These are phyloP conservation scores for Magnolia officinalis DNA, from an alignment of 164 flowering plant species.

Conservation along the genomic window DNA sequence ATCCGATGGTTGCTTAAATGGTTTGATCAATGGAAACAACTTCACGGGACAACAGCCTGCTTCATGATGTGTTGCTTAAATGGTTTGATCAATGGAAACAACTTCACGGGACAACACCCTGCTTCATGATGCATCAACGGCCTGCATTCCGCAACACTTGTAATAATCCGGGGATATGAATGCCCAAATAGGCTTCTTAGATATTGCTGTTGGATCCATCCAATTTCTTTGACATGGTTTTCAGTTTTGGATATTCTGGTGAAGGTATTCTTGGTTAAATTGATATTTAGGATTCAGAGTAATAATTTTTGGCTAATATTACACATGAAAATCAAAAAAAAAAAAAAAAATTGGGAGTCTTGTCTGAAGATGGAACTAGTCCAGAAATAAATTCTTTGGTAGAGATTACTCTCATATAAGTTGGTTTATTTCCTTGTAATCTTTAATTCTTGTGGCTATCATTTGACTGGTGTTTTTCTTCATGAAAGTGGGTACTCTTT, in stretches of 20 bases:
- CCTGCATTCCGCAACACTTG: no score
- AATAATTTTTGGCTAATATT: background rate
- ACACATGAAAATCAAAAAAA: background rate
- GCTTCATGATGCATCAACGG: background rate
- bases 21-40: no score
- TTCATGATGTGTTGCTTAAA: no score
- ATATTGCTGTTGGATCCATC: background rate
- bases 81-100: slow-evolving; percentile 2
- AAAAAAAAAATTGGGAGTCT: background rate
- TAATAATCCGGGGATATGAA: background rate
- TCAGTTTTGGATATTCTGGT: background rate
- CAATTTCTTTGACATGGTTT: background rate
- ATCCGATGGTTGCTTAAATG: slow-evolving; percentile 25
- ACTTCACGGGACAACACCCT: background rate
- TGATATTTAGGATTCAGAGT: background rate
- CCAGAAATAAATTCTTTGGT: background rate
- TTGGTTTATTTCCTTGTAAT: no score
- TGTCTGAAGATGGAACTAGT: background rate
- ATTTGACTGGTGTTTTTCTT: no score
- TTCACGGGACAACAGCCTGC: no score
- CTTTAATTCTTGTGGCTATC: no score
- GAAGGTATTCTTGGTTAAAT: background rate
- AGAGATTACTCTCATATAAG: background rate
- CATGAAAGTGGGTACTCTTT: no score
- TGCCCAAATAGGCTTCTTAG: background rate